Evolutionary conservation across 176 grass and related monocot species (phyloP).

Genomic region (Oryza brachyantha): DNA sequence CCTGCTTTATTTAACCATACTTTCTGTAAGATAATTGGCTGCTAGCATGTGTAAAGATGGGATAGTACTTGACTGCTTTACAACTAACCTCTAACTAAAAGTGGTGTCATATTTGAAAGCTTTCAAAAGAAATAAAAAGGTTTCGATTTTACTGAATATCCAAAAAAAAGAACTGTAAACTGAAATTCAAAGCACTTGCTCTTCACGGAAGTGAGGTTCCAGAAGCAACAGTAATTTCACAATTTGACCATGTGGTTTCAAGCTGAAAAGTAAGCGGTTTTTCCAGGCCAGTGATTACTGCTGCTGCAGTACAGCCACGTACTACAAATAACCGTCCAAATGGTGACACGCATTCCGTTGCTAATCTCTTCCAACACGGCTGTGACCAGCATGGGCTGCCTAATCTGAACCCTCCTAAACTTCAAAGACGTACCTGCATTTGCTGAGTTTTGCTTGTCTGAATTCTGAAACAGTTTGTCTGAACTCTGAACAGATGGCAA

Average conservation of each 20-base stretch:
- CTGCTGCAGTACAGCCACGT: neutral
- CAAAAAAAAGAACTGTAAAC: neutral
- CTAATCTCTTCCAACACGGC: neutral
- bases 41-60: no score
- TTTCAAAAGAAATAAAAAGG: neutral
- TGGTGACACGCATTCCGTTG: neutral
- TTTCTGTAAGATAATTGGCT: no score
- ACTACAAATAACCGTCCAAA: neutral
- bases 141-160: neutral
- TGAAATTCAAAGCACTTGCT: conserved; percentile 8
- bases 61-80: no score
- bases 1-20: neutral
- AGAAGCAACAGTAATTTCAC: neutral
- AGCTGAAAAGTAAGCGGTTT: neutral
- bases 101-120: neutral
- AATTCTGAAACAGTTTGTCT: neutral
- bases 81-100: neutral
- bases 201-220: conserved; percentile 3
- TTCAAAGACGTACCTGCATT: neutral
- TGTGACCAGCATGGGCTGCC: neutral
- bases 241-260: neutral
- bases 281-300: neutral
- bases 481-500: neutral
- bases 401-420: neutral
- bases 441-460: neutral